Percentiles rank a stretch among this genome's conserved stretches.
Conservation (phyloP, 2,329 filamentous ascomycete genomes). For the Laburnicola sp. region DNA sequence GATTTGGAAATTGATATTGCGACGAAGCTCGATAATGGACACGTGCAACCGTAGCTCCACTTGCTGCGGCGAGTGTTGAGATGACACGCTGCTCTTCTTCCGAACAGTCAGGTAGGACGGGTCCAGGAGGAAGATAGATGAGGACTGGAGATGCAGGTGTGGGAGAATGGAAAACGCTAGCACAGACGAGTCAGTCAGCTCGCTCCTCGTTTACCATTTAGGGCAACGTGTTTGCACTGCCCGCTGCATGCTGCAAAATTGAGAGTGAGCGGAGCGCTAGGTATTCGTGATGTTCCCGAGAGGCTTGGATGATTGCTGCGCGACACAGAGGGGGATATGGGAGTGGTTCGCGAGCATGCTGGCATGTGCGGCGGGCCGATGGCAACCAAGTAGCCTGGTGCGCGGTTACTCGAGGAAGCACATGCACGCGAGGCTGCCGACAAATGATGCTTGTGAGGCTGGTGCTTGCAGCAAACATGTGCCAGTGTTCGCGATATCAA, state of each 20-base stretch:
- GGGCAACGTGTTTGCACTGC: neutral
- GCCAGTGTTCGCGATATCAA: neutral
- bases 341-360: no score
- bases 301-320: neutral
- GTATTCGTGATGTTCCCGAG: no score
- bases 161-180: conserved; percentile 41
- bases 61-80: conserved; percentile 39
- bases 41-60: conserved; percentile 48
- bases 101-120: conserved; percentile 30
- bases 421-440: neutral
- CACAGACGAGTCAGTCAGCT: conserved; percentile 13
- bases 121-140: conserved; percentile 51
- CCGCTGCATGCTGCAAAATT: neutral
- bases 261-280: neutral
- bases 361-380: neutral
- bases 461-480: neutral
- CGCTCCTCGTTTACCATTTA: conserved; percentile 3
- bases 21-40: conserved; percentile 51
- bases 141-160: conserved; percentile 36
- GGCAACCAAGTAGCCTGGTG: neutral
- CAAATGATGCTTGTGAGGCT: conserved; percentile 1
- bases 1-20: conserved; percentile 47
- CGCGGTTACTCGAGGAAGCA: neutral
- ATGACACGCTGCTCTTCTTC: conserved; percentile 39
- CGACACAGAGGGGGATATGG: no score